phyloP scores from a whole-genome alignment of 176 grass and related monocot genomes.

The Canna indica region DNA sequence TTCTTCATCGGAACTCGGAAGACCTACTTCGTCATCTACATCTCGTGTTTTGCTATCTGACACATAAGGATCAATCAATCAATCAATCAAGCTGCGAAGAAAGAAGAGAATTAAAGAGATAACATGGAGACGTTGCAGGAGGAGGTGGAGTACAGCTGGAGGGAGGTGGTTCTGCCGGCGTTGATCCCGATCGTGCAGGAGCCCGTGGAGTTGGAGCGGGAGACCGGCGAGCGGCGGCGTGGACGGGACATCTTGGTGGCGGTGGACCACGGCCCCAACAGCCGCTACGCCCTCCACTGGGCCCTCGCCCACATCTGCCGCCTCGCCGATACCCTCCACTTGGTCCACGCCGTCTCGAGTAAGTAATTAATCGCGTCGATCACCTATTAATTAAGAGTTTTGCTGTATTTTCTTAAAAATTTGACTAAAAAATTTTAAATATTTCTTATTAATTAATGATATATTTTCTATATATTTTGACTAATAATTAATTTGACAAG shows the following conservation, averaged over 20 bases:
- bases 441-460: not conserved
- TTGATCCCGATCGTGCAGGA: constrained; percentile 50
- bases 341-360: constrained; percentile 74
- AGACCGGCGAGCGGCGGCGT: constrained; percentile 65
- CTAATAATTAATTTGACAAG: too few relatives aligned
- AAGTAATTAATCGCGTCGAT: not conserved
- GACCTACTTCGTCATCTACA: too few relatives aligned
- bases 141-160: constrained; percentile 75
- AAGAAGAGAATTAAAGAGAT: not conserved
- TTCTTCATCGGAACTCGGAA: too few relatives aligned
- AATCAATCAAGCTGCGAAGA: not conserved
- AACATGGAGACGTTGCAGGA: constrained; percentile 60
- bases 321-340: constrained; percentile 75
- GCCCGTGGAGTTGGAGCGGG: constrained; percentile 61
- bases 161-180: constrained; percentile 66
- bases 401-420: not conserved
- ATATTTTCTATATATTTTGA: too few relatives aligned
- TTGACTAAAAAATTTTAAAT: too few relatives aligned
- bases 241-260: constrained; percentile 72
- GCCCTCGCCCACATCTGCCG: constrained; percentile 62
- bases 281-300: constrained; percentile 86
- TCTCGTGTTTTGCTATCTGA: too few relatives aligned
- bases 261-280: constrained; percentile 77
- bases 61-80: too few relatives aligned
- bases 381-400: not conserved